Evolutionary conservation across 139 green algal species (phyloP).

Genomic region (Chlamydomonas applanata): DNA sequence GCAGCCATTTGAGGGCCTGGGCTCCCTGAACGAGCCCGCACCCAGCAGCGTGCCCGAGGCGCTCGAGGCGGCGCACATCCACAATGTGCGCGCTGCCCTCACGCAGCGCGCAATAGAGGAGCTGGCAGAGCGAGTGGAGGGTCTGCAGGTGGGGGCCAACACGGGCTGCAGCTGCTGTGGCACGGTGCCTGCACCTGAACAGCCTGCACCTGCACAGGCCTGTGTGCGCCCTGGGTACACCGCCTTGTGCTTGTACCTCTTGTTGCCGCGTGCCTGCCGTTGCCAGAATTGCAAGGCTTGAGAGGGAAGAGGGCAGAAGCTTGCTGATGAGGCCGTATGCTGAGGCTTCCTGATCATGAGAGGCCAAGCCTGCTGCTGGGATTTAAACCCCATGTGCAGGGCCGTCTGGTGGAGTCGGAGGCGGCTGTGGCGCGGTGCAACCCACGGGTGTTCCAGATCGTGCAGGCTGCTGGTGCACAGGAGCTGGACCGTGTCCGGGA

Average conservation of each 20-base stretch:
- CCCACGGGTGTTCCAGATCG: slow-evolving; percentile 50
- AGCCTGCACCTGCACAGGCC: too few relatives aligned
- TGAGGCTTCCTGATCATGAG: too few relatives aligned
- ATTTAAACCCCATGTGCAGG: too few relatives aligned
- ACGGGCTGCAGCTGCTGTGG: background rate
- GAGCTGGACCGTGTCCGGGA: slow-evolving; percentile 56
- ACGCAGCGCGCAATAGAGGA: slow-evolving; percentile 10
- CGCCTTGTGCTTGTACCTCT: too few relatives aligned
- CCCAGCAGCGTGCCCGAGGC: slow-evolving; percentile 25
- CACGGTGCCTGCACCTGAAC: background rate
- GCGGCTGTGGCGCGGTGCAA: slow-evolving; percentile 46
- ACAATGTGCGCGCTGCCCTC: background rate
- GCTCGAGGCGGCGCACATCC: slow-evolving; percentile 9
- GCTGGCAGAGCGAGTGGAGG: slow-evolving; percentile 14
- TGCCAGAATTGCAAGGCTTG: too few relatives aligned
- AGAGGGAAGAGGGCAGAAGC: too few relatives aligned
- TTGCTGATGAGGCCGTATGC: too few relatives aligned
- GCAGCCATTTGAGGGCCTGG: slow-evolving; percentile 10
- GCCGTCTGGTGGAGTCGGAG: slow-evolving; percentile 39
- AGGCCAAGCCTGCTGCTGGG: too few relatives aligned
- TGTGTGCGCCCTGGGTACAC: too few relatives aligned
- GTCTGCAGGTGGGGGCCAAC: slow-evolving; percentile 2
- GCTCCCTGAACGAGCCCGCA: background rate
- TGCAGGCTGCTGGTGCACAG: slow-evolving; percentile 28
- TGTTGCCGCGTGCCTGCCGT: too few relatives aligned